Base-by-base conservation (phyloP, 116 monocot species). In the Thalassia testudinum region DNA sequence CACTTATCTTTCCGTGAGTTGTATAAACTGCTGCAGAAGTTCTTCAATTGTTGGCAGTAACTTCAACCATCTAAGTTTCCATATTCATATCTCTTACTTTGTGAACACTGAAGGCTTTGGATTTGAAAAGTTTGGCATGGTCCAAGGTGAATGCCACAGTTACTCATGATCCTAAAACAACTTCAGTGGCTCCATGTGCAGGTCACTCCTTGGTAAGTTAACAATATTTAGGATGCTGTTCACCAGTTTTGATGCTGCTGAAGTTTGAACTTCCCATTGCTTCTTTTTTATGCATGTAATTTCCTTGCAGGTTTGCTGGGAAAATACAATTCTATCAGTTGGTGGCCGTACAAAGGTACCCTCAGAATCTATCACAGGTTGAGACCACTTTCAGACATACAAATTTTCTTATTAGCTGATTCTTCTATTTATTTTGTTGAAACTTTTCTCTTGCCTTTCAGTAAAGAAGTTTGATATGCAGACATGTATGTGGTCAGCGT, bases 391-490 rank as follows among this genome's bases (percentile, higher is more conserved):
- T 26, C 38, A 27, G 30, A 34, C 15, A 15, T 29, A 28, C n/a
- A 26, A 4, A 14, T 23, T 13, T 14, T 47, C 12, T 48, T 21
- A 26, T 52, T 18, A 52, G 23, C 17, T 47, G 24, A 1, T 2
- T 26, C 0, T 26, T 42, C 24, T 21, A 52, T 51, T 5, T 52
- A 37, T 20, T 1, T 56, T 26, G 4, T 45, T 45, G 19, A n/a
- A 5, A 45, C 2, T 2, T 45, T 45, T 45, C 45, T 20, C 45
- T 45, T 45, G 26, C n/a, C 37, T 56, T 59, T 45, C 71, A 99
- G 99, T 83, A 47, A 99, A 83, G 74, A 83, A 86, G 62, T 99
- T 90, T 75, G 80, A 99, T 78, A 86, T 78, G 16, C 78, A 83
- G 26, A 83, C 68, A 54, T 80, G 64, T 64, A 71, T 60, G 8